Evolutionary conservation across 306 rosid genomes (phyloP), one percentile per base, ranked within the genome.

Genomic region (Vachellia pachyceras): DNA sequence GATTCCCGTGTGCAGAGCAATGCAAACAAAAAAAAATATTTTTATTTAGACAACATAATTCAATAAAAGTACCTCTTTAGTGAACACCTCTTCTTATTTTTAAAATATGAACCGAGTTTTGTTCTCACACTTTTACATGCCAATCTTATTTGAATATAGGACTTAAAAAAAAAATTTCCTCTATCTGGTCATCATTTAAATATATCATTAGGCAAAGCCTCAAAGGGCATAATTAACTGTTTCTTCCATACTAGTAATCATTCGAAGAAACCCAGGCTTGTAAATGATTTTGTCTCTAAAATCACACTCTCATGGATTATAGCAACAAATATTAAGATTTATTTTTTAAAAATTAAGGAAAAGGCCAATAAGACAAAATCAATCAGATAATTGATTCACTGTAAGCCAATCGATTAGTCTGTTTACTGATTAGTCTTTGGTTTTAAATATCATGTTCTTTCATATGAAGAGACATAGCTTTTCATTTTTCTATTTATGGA

Each of bases 201-300:
- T 6, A 63, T 5, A 39, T 67, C 6, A 39, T 67, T 67, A 6
- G 72, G n/a, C n/a, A n/a, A n/a, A n/a, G n/a, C n/a, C n/a, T 67
- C 72, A 67, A 67, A 39, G 40, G 8, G 72, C 50, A 67, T 67
- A 49, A 40, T 67, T 67, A 22, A 8, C 20, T 67, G 72, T 67
- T 39, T 23, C 3, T 40, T 11, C 25, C 39, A 17, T 18, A 17
- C 9, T 67, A 35, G 9, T 39, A 44, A 67, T 18, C 72, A 67
- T 67, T 67, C 33, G 29, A 20, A 67, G 49, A 67, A 40, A 67
- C 7, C 72, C 49, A 67, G 49, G 72, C 72, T 67, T 37, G 33
- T 23, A 65, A 36, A 65, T 65, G 45, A 65, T 65, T 65, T 37
- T 36, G 71, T 65, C 71, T 65, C 23, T 64, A 58, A 22, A 22